Evolutionary conservation across 306 rosid species (phyloP).

Genomic region (Cucurbita ficifolia): DNA sequence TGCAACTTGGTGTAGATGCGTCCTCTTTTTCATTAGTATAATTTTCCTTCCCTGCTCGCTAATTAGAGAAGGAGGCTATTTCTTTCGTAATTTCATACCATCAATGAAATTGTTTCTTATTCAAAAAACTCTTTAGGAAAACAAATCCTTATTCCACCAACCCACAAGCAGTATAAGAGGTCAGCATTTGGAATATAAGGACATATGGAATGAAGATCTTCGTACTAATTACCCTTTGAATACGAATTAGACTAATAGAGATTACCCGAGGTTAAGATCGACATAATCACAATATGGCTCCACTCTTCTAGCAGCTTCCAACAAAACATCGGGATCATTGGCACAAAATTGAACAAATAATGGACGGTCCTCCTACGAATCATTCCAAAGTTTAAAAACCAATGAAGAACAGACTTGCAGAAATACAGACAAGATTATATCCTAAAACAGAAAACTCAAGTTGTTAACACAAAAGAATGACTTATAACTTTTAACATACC

Average conservation of each 20-base stretch:
- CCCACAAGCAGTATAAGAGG: not conserved
- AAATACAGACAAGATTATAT: not conserved
- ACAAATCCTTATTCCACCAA: not conserved
- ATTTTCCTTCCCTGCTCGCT: not conserved
- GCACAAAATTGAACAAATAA: slow-evolving; percentile 94
- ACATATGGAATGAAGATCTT: not conserved
- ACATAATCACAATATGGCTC: slow-evolving; percentile 79
- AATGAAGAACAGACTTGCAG: not conserved
- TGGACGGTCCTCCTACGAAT: slow-evolving; percentile 62
- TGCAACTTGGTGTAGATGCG: not conserved
- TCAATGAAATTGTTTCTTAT: not conserved
- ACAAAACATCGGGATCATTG: slow-evolving; percentile 57
- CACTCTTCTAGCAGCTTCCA: slow-evolving; percentile 74
- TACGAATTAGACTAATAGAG: not conserved
- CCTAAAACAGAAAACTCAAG: not conserved
- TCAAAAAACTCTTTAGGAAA: not conserved
- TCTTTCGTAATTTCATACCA: not conserved
- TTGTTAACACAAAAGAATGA: not conserved
- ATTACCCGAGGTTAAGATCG: slow-evolving; percentile 91
- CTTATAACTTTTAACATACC: slow-evolving; percentile 6
- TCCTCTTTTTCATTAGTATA: not conserved
- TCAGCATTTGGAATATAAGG: not conserved
- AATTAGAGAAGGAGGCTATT: not conserved
- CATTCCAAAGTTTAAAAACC: not conserved
- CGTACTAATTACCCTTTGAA: no score